Base-by-base conservation (phyloP, 1,284 basidiomycete species). In the Neonothopanus nambi region DNA sequence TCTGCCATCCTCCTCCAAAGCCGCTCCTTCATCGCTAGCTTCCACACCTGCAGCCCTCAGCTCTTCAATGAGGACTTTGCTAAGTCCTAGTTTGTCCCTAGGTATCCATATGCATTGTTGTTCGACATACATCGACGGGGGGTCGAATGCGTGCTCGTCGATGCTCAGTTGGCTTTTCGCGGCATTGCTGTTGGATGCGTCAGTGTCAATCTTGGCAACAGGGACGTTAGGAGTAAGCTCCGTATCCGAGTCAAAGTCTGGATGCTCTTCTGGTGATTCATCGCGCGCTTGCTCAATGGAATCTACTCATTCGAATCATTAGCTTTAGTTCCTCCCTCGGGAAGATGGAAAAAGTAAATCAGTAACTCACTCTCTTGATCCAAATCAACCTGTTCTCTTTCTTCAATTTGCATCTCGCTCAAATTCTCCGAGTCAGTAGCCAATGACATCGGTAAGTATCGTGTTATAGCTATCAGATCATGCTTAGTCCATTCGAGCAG, bases 101-200 rank as follows among this genome's bases (percentile, higher is more conserved):
- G 86, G 83, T 42, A 89, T 66, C 87, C 86, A 89, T 24, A 89
- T 73, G 67, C 80, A 81, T 28, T 73, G 70, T 65, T 86, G 81
- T n/a, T 77, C 71, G 17, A 76, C 72, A 64, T 85, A 85, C 13
- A 77, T 80, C 8, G 82, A 84, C 6, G 83, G 84, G 64, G 85
- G 84, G 61, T 84, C 79, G 66, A 87, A 87, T 2, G 74, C 75
- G 60, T 77, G 71, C 23, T 72, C 67, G 45, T 68, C 65, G 23
- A 64, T 52, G 24, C 73, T 65, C n/a, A n/a, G n/a, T 13, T 3
- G 9, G 8, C 9, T 13, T 2, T 28, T 28, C 11, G 26, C 26
- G 11, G 26, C 11, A 11, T 28, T 28, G 26, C 5, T 28, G 11
- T 28, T 28, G 11, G 26, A 11, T 33, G 70, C 69, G 11, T 67